Base-by-base conservation (phyloP, 495 filamentous ascomycete genomes). In the Aspergillus cavernicola region DNA sequence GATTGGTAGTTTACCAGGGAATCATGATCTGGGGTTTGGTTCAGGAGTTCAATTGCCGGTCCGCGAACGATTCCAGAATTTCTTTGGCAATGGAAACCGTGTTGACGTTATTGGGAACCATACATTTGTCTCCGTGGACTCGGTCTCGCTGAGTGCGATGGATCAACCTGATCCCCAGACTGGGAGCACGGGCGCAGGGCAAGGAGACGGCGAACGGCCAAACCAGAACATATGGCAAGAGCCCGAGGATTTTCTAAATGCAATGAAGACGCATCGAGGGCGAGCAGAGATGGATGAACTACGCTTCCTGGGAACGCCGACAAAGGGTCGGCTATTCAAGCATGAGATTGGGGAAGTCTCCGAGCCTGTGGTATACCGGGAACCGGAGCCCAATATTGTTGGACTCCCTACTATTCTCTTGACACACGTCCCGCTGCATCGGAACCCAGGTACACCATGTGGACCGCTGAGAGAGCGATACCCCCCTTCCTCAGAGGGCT, bases 11-110 rank as follows among this genome's bases (percentile, higher is more conserved):
- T 63, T 99, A 18, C 95, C 95, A 1, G 95, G 93, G 6, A 99
- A 99, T 56, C 95, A 99, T 66, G 95, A 99, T 66, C 71, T 97
- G n/a, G 95, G 95, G 1, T 92, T 99, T 60, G 95, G 88, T 2
- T 81, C 80, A 22, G 87, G 90, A 16, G 85, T 99, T 46, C 87
- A 93, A 61, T 59, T 85, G 20, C 71, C 86, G 0, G 88, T 96
- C 11, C 79, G 90, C 44, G 80, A 88, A 60, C 76, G 95, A 38
- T 97, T 96, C 64, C 82, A 88, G 56, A 80, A 86, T 1, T 96
- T 87, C 66, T 97, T 99, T 70, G 95, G 95, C 11, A 81, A 89
- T 42, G 85, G 86, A 10, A 97, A 96, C 59, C 78, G 88, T 13
- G 81, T 97, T 13, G 89, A 96, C 63, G 77, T 96, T 9, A 80